phyloP scores from a whole-genome alignment of 345 rosid genomes.

The Citrus cavaleriei region DNA sequence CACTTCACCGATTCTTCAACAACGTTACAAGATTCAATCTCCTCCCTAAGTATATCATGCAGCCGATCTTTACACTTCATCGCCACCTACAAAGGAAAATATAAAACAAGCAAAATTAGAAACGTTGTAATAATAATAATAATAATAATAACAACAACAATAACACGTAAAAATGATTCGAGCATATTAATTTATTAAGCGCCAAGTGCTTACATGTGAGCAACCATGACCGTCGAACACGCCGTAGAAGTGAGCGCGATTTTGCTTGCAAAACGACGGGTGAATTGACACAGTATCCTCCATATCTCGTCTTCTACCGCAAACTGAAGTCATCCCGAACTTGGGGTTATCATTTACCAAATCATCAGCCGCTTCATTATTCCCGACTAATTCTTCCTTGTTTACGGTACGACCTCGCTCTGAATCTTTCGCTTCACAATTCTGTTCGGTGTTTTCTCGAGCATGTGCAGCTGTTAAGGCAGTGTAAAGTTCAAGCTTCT shows the following conservation, averaged over 20 bases:
- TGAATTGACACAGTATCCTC: slow-evolving; percentile 83
- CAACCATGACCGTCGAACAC: slow-evolving; percentile 98
- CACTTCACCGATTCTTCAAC: slow-evolving; percentile 34
- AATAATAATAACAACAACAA: neutral
- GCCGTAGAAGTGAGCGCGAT: slow-evolving; percentile 55
- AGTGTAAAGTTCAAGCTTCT: slow-evolving; percentile 24
- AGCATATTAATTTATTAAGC: too few species aligned
- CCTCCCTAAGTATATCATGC: slow-evolving; percentile 54
- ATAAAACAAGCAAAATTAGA: too few species aligned
- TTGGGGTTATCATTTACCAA: slow-evolving; percentile 30
- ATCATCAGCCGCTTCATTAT: neutral
- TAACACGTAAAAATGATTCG: neutral
- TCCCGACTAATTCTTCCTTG: neutral
- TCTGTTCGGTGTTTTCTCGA: slow-evolving; percentile 19
- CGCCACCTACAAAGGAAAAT: slow-evolving; percentile 42
- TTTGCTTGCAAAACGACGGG: slow-evolving; percentile 28
- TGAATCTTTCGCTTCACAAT: neutral
- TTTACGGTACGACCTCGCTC: neutral
- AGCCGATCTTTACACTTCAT: slow-evolving; percentile 55
- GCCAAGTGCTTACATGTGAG: slow-evolving; percentile 62
- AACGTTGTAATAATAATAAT: too few species aligned
- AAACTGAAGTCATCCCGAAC: slow-evolving; percentile 80
- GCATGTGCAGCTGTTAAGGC: neutral
- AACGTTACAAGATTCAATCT: slow-evolving; percentile 20
- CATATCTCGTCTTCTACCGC: slow-evolving; percentile 94